Base-by-base conservation (phyloP, 257 asterid species). In the Solanum acaule region DNA sequence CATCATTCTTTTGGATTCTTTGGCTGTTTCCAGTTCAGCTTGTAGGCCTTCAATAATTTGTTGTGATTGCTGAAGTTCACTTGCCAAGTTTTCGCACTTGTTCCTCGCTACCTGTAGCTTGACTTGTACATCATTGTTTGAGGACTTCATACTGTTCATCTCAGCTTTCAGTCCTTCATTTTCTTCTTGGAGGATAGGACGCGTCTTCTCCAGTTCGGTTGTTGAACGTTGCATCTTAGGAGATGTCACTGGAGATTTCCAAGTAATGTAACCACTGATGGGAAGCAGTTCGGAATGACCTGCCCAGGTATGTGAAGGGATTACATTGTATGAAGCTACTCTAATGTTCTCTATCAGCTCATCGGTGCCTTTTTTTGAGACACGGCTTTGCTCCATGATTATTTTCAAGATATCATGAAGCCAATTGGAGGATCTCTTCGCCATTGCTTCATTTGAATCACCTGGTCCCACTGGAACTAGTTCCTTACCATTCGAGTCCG, bases 211-310 rank as follows among this genome's bases (percentile, higher is more conserved):
- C 92, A 89, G 91, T 88, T 90, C 93, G 49, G 84, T 78, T 1
- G 92, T 91, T 18, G 93, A 90, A 89, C 38, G 16, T 42, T 15
- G 25, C 25, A 27, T 79, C 67, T 79, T 79, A 9, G 95, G 97
- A 89, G 97, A 92, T 56, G 93, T 67, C 59, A 88, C 46, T 2
- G 96, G 94, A 65, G 98, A 94, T 91, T 91, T 94, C 99, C 99
- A 95, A 8, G 94, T 88, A 29, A 94, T 84, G 49, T 93, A 93
- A 61, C 98, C 96, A 46, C 91, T 90, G 44, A 95, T 86, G 9
- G 96, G 96, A 77, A 29, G 93, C 86, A 85, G 46, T 65, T 91
- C 86, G 40, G 93, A 68, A 33, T 71, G 79, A 71, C 42, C 79
- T 6, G 72, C 49, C 81, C 88, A 90, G 6, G 91, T 67, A 49